Conservation (phyloP, 2,329 filamentous ascomycete species). For the Westerdykella sp. region DNA sequence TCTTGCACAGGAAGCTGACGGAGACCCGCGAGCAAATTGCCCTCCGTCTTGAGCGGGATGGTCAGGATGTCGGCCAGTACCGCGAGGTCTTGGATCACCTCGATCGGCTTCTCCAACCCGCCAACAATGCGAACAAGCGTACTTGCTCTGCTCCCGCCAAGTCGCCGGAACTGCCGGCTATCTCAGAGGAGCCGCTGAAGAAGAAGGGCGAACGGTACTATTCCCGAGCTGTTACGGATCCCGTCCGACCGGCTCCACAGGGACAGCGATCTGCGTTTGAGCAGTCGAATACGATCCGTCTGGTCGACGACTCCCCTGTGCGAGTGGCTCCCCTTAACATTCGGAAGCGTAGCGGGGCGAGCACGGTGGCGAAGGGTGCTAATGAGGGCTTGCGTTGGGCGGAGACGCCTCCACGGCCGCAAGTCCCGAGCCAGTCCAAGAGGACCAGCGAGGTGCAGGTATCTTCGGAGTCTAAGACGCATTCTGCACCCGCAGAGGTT, state of each 20-base stretch:
- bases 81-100: conserved; percentile 56
- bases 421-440: not conserved
- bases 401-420: too few relatives aligned
- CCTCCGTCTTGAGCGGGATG: conserved; percentile 44
- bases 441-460: not conserved
- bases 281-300: conserved; percentile 46
- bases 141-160: conserved; percentile 41
- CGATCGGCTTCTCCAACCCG: conserved; percentile 44
- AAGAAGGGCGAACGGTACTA: conserved; percentile 27
- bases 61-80: conserved; percentile 47
- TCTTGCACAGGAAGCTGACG: conserved; percentile 49
- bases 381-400: conserved; percentile 5
- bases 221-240: conserved; percentile 42
- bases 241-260: conserved; percentile 23
- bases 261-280: conserved; percentile 22
- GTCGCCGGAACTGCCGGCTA: conserved; percentile 42
- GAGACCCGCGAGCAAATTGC: conserved; percentile 55
- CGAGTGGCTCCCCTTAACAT: conserved; percentile 51
- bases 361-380: conserved; percentile 17
- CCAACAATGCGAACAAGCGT: conserved; percentile 34
- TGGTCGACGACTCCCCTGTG: conserved; percentile 50
- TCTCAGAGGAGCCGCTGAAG: conserved; percentile 46
- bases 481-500: not conserved
- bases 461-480: not conserved
- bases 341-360: conserved; percentile 43